These are phyloP conservation scores for Aspergillus persii DNA, from an alignment of 2,329 filamentous ascomycete species.

Conservation along the genomic window DNA sequence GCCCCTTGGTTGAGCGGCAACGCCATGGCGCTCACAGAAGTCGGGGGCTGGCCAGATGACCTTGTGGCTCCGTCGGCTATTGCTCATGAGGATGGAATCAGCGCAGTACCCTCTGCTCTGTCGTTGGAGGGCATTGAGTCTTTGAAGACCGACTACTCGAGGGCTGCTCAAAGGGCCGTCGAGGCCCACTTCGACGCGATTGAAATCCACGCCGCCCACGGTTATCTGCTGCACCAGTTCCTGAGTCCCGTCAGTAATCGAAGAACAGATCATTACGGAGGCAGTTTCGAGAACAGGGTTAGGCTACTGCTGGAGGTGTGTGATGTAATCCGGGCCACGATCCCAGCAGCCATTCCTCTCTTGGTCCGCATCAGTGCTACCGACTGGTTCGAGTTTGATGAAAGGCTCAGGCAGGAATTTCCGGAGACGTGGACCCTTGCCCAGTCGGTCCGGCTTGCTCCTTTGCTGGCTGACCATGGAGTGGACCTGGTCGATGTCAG, in stretches of 20 bases:
- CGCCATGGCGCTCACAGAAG: slow-evolving; percentile 46
- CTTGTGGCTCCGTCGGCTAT: slow-evolving; percentile 16
- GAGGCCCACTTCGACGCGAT: slow-evolving; percentile 33
- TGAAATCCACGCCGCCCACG: slow-evolving; percentile 27
- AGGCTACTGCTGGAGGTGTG: slow-evolving; percentile 9
- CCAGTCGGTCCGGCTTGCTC: slow-evolving; percentile 8
- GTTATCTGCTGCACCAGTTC: slow-evolving; percentile 28
- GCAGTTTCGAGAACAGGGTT: slow-evolving; percentile 13
- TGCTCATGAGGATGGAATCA: slow-evolving; percentile 3
- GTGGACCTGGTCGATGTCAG: slow-evolving; percentile 5
- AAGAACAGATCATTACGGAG: slow-evolving; percentile 24
- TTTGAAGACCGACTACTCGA: slow-evolving; percentile 21
- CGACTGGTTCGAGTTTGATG: slow-evolving; percentile 57
- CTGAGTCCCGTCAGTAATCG: slow-evolving; percentile 22
- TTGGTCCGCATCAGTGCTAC: slow-evolving; percentile 61
- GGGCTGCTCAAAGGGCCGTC: slow-evolving; percentile 35
- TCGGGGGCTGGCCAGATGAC: slow-evolving; percentile 50
- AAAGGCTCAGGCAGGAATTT: slow-evolving; percentile 11
- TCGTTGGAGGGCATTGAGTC: slow-evolving; percentile 33
- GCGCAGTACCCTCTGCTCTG: slow-evolving; percentile 19
- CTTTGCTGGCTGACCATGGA: slow-evolving; percentile 10
- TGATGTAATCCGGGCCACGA: slow-evolving; percentile 37
- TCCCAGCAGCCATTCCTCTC: slow-evolving; percentile 55
- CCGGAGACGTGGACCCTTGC: slow-evolving; percentile 19
- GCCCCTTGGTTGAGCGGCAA: slow-evolving; percentile 47